These are phyloP conservation scores for Trypanosoma platydactyli DNA, from an alignment of 208 protist genomes.

Conservation along the genomic window DNA sequence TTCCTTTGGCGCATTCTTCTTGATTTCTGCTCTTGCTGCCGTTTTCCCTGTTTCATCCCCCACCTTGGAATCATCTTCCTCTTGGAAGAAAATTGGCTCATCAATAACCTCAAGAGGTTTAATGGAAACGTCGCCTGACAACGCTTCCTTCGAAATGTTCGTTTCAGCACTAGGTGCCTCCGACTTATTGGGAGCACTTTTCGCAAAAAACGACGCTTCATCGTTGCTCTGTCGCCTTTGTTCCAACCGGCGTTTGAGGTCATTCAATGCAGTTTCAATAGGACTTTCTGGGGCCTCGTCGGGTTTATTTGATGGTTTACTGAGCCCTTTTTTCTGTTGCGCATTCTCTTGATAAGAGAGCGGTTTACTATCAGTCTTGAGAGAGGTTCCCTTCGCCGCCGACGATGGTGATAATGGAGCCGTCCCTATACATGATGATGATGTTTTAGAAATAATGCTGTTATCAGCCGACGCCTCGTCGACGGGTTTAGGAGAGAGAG, in stretches of 20 bases:
- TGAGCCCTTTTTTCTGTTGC: not conserved
- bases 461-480: not conserved
- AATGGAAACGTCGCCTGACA: not conserved
- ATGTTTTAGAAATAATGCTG: not conserved
- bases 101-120: not conserved
- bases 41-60: not conserved
- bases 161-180: too few species aligned
- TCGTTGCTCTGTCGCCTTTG: not conserved
- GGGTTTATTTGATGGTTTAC: not conserved
- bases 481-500: not conserved
- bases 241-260: slow-evolving; percentile 9
- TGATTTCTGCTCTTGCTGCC: not conserved
- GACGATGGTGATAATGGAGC: not conserved
- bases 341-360: not conserved
- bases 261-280: not conserved
- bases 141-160: not conserved
- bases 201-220: too few species aligned
- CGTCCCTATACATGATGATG: too few species aligned
- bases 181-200: too few species aligned
- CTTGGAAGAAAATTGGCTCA: not conserved
- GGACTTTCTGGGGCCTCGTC: not conserved
- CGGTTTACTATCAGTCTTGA: not conserved
- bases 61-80: not conserved
- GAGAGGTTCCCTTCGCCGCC: not conserved
- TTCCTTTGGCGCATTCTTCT: not conserved